Evolutionary conservation across 176 grass and related monocot genomes (phyloP).

Genomic region (Oryza meyeriana): DNA sequence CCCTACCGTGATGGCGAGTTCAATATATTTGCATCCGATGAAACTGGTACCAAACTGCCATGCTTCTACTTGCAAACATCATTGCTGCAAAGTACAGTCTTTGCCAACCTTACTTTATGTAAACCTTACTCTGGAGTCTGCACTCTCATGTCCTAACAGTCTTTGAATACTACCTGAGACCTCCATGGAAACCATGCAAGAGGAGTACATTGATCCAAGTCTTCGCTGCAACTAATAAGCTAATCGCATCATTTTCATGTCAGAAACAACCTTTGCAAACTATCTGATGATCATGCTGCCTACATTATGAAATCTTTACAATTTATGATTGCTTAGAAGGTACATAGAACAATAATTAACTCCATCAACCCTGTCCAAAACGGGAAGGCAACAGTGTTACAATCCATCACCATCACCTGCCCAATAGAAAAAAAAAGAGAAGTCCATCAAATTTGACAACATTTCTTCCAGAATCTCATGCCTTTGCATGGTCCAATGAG

Average conservation of each 20-base stretch:
- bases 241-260: constrained; percentile 15
- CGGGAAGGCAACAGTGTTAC: neutral
- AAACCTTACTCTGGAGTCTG: constrained; percentile 36
- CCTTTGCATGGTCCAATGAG: neutral
- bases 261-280: neutral
- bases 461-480: neutral
- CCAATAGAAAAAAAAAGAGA: neutral
- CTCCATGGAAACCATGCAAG: constrained; percentile 3
- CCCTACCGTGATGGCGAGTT: constrained; percentile 12
- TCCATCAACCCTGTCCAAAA: neutral
- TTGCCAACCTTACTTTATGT: constrained; percentile 47
- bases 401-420: neutral
- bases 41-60: constrained; percentile 12
- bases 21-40: neutral
- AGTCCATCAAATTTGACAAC: neutral
- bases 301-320: neutral
- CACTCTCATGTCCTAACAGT: neutral
- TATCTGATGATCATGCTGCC: neutral
- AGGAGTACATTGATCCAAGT: neutral
- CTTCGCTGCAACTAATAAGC: neutral
- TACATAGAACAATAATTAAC: neutral
- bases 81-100: constrained; percentile 36
- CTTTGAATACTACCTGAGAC: neutral
- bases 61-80: constrained; percentile 45
- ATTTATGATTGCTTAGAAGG: neutral